These are phyloP conservation scores for Peniophora sp. DNA, from an alignment of 1,284 basidiomycete species.

Conservation along the genomic window DNA sequence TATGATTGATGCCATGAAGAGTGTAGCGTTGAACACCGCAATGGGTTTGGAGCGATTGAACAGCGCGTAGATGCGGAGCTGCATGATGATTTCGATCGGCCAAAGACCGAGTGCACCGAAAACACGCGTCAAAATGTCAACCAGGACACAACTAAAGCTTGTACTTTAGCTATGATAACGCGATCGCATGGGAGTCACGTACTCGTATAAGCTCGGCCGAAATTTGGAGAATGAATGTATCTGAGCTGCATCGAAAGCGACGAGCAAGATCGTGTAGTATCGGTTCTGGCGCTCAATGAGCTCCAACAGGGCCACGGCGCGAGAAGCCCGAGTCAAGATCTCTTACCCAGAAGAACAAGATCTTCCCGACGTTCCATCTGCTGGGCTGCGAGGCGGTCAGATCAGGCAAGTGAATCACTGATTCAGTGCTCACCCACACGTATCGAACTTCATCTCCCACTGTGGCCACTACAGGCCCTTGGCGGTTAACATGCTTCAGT, in stretches of 20 bases:
- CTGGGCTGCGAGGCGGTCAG: neutral
- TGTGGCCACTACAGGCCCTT: neutral
- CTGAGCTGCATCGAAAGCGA: constrained; percentile 31
- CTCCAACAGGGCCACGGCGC: neutral
- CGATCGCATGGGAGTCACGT: neutral
- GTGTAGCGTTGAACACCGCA: constrained; percentile 25
- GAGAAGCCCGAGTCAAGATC: neutral
- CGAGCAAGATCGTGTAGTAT: constrained; percentile 33
- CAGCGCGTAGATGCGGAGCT: constrained; percentile 30
- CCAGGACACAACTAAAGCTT: constrained; percentile 23
- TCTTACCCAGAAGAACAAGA: constrained; percentile 31
- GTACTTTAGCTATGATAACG: neutral
- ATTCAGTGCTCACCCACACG: neutral
- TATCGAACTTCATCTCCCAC: neutral
- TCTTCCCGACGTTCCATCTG: constrained; percentile 20
- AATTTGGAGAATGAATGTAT: constrained; percentile 28
- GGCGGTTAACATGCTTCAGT: neutral
- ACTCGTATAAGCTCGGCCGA: constrained; percentile 4
- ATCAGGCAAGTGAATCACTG: neutral
- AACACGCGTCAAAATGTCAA: constrained; percentile 29
- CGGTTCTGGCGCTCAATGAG: constrained; percentile 23
- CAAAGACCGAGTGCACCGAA: constrained; percentile 31
- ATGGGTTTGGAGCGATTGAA: constrained; percentile 24
- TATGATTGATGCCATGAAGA: constrained; percentile 29
- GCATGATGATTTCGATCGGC: constrained; percentile 35